Evolutionary conservation across 345 rosid genomes (phyloP), one percentile per base, ranked within the genome.

Genomic region (Eucalyptus regnans): DNA sequence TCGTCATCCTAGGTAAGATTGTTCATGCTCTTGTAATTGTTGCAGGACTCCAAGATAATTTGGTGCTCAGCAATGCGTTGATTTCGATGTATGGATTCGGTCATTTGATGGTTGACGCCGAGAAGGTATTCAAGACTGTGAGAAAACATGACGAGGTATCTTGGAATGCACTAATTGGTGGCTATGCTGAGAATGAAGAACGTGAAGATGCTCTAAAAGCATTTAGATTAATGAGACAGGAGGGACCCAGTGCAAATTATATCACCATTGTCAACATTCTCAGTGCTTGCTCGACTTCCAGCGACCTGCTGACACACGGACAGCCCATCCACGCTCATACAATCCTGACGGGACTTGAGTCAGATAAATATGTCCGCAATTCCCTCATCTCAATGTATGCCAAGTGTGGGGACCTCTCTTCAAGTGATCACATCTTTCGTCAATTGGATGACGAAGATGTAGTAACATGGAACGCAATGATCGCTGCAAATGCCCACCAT

Each of bases 101-200:
- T 88, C 93, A 93, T 22, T 43, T 86, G 93, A 96, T 93, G 95
- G 87, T 44, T 46, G 94, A 93, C 88, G 96, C 98, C 20, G 90
- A 90, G 90, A 89, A 86, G 87, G 96, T 94, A 86, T 95, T 96
- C 88, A 71, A 91, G 88, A 91, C 88, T 85, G 90, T 92, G 95
- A 90, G 94, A 46, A 91, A 86, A 89, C 92, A 89, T 90, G 94
- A 95, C 87, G 89, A 80, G 80, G 96, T 96, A 86, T 95, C 96
- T 88, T 97, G 98, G 96, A 97, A 96, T 94, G 97, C 99, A 71
- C 94, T 96, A 58, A 94, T 97, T 83, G 96, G 99, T 86, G 97
- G 96, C 44, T 88, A 92, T 92, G 96, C 95, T 41, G 97, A 95
- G 88, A 93, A 93, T 90, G 93, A 93, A 90, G 93, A 95, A 87